Base-by-base conservation (phyloP, 2,329 filamentous ascomycete species). In the Sordariomycetes sp. region DNA sequence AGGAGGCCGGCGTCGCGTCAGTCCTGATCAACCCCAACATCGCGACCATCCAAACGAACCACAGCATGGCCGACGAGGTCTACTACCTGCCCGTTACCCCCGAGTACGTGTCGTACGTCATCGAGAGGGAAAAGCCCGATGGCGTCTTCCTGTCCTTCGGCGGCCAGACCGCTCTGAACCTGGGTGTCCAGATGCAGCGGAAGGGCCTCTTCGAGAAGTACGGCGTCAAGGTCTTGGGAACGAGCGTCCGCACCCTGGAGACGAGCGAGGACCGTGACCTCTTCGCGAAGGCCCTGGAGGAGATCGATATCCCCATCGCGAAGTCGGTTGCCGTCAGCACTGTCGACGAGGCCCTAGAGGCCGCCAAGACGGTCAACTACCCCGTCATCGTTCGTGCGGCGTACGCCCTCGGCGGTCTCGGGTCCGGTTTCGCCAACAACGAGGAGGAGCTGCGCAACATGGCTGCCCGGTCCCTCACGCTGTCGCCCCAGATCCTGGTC, bases 11-110 rank as follows among this genome's bases (percentile, higher is more conserved):
- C 61, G 89, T 97, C 61, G 76, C 86, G 65, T 96, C 93, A 11
- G 89, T 97, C 58, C 85, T 97, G 63, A 92, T 97, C 72, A 97
- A 97, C 76, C 93, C 93, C 67, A 97, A 97, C 73, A 97, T 97
- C 71, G 93, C 93, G 61, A 97, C 94, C 60, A 97, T 97, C 69
- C 93, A 97, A 77, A 97, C 93, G 66, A 91, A 95, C 72, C 93
- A 97, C 80, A 87, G 88, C 68, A 88, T 97, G 70, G 91, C 91
- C 69, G 93, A 97, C 70, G 92, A 97, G 77, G 89, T 97, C 68
- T 97, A 97, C 81, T 97, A 97, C 75, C 87, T 97, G 43, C 94
- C 94, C 59, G 92, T 99, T 67, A 99, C 94, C 20, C 89, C 93
- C 63, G 93, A 97, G 81, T 99, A 97, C 76, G 92, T 97, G 70